phyloP scores from a whole-genome alignment of 1,284 basidiomycete species.

The Hymenochaete sp. region DNA sequence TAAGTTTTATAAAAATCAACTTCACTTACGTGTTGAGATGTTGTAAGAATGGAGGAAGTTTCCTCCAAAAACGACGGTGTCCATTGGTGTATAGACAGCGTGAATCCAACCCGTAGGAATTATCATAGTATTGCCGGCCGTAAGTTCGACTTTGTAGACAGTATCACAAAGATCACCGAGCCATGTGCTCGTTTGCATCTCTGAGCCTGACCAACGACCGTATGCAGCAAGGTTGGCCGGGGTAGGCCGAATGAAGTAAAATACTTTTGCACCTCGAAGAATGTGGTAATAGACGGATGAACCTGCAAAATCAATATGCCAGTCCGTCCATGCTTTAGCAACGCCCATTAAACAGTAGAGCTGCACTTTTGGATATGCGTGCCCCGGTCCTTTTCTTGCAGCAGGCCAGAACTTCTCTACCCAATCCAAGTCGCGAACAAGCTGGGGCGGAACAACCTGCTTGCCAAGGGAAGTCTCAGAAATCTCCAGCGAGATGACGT shows the following conservation, averaged over 20 bases:
- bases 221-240: slow-evolving; percentile 83
- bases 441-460: slow-evolving; percentile 70
- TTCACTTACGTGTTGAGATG: slow-evolving; percentile 58
- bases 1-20: no score
- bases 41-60: slow-evolving; percentile 91
- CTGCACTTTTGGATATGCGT: slow-evolving; percentile 88
- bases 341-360: slow-evolving; percentile 94
- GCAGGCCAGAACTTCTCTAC: slow-evolving; percentile 92
- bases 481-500: slow-evolving; percentile 85
- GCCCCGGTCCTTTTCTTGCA: slow-evolving; percentile 61
- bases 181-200: slow-evolving; percentile 83
- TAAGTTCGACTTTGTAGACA: slow-evolving; percentile 77
- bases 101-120: slow-evolving; percentile 98
- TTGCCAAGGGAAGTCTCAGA: slow-evolving; percentile 70
- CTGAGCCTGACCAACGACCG: slow-evolving; percentile 83
- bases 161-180: slow-evolving; percentile 85
- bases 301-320: slow-evolving; percentile 95
- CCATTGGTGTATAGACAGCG: slow-evolving; percentile 86
- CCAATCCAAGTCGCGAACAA: slow-evolving; percentile 92
- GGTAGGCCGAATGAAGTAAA: slow-evolving; percentile 93
- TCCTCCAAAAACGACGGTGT: slow-evolving; percentile 93
- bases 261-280: slow-evolving; percentile 76
- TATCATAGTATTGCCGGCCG: slow-evolving; percentile 90
- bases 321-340: slow-evolving; percentile 86
- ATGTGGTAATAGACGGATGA: slow-evolving; percentile 94